Evolutionary conservation across 1,284 basidiomycete species (phyloP), one percentile per base, ranked within the genome.

Genomic region (Xerocomus minutiporus): DNA sequence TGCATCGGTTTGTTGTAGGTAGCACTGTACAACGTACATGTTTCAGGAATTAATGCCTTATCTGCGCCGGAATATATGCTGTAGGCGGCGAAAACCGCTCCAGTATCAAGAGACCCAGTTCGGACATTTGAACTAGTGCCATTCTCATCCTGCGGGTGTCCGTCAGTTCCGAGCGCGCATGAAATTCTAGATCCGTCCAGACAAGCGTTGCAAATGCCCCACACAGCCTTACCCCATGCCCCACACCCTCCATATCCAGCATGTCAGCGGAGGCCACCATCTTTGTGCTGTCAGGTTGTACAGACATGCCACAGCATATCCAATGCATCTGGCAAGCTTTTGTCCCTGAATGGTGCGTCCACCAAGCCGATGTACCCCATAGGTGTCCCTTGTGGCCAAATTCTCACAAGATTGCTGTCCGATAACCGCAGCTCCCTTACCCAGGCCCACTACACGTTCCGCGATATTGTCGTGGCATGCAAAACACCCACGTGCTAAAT

Each of bases 1-100:
- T 49, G 57, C 63, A 69, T 67, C 51, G 58, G 56, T 56, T 56
- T 63, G 66, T 63, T 63, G 57, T 66, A 60, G 50, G 66, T 61
- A 57, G 51, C 57, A 64, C 56, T 68, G 67, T 65, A 66, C 39
- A 52, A 56, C 52, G 42, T 53, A 52, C 53, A 59, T 54, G 52
- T 56, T 55, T 51, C 43, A 44, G 50, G 46, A 50, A 56, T 53
- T 40, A 43, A 35, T 40, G 12, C 52, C 36, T 35, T 13, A 17
- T 39, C 38, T 38, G 36, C 20, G 4, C 23, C 34, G 13, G 34
- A 46, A 26, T 20, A 20, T 20, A 20, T 26, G 12, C 26, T 42
- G 13, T 28, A 28, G 4, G 17, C 6, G 25, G 45, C 23, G 15
- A 36, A 34, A 25, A 26, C 7, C 12, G 29, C 31, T 12, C 43